These are phyloP conservation scores for Antitrichia curtipendula DNA, from an alignment of 225 moss, liverwort and hornwort genomes.

Conservation along the genomic window DNA sequence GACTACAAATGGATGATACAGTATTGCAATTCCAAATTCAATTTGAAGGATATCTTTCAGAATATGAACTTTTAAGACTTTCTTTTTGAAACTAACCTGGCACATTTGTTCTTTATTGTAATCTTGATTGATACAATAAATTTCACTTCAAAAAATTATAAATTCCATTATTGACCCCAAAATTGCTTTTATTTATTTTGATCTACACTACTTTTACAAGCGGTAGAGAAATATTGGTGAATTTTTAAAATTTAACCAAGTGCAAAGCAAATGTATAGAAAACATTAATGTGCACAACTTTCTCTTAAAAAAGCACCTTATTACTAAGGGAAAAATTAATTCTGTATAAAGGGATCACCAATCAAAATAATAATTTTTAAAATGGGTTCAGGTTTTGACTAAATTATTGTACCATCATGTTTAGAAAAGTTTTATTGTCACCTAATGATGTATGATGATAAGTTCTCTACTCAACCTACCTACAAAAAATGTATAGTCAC, in stretches of 20 bases:
- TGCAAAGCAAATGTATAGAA: neutral
- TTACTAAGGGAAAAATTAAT: rapidly evolving
- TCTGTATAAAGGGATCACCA: neutral
- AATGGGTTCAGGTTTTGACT: neutral
- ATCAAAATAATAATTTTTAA: no score
- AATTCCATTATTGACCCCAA: neutral
- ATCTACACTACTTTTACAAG: no score
- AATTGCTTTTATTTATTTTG: no score
- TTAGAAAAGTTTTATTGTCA: neutral
- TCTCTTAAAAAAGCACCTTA: neutral
- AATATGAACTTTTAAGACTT: neutral
- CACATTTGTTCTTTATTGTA: neutral
- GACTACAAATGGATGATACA: neutral
- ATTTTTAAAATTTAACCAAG: neutral
- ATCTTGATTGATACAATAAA: neutral
- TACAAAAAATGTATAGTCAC: neutral
- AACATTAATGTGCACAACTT: neutral
- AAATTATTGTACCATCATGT: neutral
- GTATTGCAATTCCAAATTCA: neutral
- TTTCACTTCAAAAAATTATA: neutral
- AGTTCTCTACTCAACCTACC: neutral
- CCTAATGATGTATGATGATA: neutral
- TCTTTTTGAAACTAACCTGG: neutral
- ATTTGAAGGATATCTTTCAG: neutral
- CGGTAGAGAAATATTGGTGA: neutral